Conservation (phyloP, 495 filamentous ascomycete species). For the Usnea hakonensis region DNA sequence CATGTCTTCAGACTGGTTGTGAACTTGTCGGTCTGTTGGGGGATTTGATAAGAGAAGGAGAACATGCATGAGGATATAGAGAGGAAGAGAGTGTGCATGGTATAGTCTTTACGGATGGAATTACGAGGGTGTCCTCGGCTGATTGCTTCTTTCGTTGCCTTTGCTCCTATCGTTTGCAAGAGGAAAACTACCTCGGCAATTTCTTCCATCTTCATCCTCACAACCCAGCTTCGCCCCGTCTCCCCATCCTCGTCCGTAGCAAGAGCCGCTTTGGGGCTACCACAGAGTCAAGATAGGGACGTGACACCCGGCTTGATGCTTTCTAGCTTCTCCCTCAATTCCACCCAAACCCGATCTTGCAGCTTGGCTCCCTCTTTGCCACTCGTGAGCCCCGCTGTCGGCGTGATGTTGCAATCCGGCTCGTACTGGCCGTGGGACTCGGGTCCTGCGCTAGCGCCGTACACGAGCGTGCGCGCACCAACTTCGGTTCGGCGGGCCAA, state of each 20-base stretch:
- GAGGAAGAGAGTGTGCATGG: no score
- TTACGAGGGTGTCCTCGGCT: no score
- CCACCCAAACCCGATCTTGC: conserved; percentile 43
- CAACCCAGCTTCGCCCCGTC: no score
- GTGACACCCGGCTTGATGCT: conserved; percentile 34
- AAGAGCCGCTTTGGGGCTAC: neutral
- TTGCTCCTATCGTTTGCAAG: no score
- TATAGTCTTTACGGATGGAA: no score
- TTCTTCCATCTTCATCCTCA: no score
- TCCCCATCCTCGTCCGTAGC: neutral
- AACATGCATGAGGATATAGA: no score
- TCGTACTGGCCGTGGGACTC: conserved; percentile 46
- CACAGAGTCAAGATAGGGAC: neutral
- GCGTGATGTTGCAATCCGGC: conserved; percentile 27
- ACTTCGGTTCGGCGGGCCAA: conserved; percentile 41
- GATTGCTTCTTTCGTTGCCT: no score
- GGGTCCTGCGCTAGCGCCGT: conserved; percentile 30
- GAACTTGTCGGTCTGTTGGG: no score
- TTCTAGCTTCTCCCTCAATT: conserved; percentile 41
- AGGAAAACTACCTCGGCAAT: no score
- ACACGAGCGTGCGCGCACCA: conserved; percentile 41
- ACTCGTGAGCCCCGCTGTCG: conserved; percentile 30
- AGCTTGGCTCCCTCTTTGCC: conserved; percentile 32
- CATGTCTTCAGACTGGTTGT: no score
- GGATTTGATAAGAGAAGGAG: no score